Conservation (phyloP, 2,329 filamentous ascomycete species). For the Ophiostoma sp. region DNA sequence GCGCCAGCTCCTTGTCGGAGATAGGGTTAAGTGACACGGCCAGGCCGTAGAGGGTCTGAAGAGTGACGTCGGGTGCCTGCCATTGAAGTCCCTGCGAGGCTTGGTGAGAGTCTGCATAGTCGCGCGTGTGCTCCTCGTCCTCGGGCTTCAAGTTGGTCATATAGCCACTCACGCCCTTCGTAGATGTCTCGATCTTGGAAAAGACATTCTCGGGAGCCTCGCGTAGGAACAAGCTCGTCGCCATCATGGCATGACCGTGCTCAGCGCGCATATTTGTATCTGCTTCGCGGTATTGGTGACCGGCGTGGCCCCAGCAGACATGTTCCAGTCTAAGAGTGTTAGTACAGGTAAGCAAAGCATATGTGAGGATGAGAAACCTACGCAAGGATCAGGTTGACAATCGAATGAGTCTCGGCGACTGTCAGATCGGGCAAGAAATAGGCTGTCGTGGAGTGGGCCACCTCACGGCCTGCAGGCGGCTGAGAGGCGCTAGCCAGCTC, state of each 20-base stretch:
- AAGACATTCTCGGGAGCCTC: conserved; percentile 37
- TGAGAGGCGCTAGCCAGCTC: conserved; percentile 13
- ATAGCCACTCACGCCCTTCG: conserved; percentile 24
- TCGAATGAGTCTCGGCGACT: conserved; percentile 40
- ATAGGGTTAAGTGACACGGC: conserved; percentile 41
- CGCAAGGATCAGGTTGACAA: conserved; percentile 51
- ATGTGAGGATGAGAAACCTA: conserved; percentile 31
- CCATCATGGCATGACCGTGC: conserved; percentile 43
- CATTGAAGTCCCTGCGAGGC: conserved; percentile 32
- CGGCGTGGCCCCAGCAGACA: conserved; percentile 48
- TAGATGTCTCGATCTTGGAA: conserved; percentile 22
- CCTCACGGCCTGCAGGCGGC: background rate
- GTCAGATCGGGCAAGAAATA: conserved; percentile 31
- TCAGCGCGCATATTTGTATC: conserved; percentile 23
- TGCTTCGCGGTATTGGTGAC: conserved; percentile 31
- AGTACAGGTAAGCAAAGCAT: too few relatives aligned
- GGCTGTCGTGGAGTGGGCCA: conserved; percentile 4
- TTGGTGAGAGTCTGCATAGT: conserved; percentile 16
- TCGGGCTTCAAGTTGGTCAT: conserved; percentile 19
- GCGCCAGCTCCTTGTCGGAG: conserved; percentile 42
- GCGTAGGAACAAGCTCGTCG: conserved; percentile 40
- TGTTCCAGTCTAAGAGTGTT: conserved; percentile 39
- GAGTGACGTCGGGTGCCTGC: conserved; percentile 38
- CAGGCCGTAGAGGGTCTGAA: conserved; percentile 42
- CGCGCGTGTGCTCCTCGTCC: conserved; percentile 9